A percentile compares a stretch with the other conserved stretches of the same genome.
These are phyloP conservation scores for Suillus occidentalis DNA, from an alignment of 768 basidiomycete species.

Conservation along the genomic window DNA sequence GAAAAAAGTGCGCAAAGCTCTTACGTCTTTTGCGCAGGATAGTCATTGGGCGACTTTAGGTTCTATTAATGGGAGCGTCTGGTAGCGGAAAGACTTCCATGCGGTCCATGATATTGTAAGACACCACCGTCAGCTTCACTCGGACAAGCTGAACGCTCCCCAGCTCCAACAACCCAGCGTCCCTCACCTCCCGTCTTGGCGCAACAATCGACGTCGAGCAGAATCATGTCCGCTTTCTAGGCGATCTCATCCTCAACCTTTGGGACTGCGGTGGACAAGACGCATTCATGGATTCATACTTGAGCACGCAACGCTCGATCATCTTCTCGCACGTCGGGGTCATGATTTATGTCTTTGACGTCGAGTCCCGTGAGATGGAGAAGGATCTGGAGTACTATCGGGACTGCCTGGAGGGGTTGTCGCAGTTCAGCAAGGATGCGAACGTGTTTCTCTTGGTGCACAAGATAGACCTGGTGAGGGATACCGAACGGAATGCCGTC, in stretches of 20 bases:
- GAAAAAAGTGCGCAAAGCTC: slow-evolving; percentile 27
- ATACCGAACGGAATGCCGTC: slow-evolving; percentile 48
- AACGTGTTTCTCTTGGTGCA: slow-evolving; percentile 89
- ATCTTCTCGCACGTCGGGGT: slow-evolving; percentile 97
- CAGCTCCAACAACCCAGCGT: slow-evolving; percentile 93
- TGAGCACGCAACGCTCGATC: slow-evolving; percentile 86
- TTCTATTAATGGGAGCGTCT: slow-evolving; percentile 96
- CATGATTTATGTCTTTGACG: slow-evolving; percentile 98
- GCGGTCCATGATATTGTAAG: slow-evolving; percentile 98
- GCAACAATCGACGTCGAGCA: slow-evolving; percentile 99
- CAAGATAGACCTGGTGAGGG: slow-evolving; percentile 94
- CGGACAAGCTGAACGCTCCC: slow-evolving; percentile 12
- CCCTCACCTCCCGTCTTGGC: slow-evolving; percentile 85
- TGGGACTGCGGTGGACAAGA: slow-evolving; percentile 99
- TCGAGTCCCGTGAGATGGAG: slow-evolving; percentile 78
- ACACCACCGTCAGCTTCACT: not conserved
- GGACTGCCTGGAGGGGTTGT: slow-evolving; percentile 83
- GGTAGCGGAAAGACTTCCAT: slow-evolving; percentile 96
- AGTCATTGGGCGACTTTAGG: slow-evolving; percentile 44
- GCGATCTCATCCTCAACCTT: slow-evolving; percentile 91
- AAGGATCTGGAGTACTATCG: slow-evolving; percentile 92
- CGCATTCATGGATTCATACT: slow-evolving; percentile 96
- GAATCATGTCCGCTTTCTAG: slow-evolving; percentile 95
- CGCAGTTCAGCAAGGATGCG: slow-evolving; percentile 78
- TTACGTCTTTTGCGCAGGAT: not conserved